Percentiles rank a stretch among this genome's conserved stretches.
Evolutionary conservation across 805 yeast species (phyloP).

Genomic region (Pichia scutulata): DNA sequence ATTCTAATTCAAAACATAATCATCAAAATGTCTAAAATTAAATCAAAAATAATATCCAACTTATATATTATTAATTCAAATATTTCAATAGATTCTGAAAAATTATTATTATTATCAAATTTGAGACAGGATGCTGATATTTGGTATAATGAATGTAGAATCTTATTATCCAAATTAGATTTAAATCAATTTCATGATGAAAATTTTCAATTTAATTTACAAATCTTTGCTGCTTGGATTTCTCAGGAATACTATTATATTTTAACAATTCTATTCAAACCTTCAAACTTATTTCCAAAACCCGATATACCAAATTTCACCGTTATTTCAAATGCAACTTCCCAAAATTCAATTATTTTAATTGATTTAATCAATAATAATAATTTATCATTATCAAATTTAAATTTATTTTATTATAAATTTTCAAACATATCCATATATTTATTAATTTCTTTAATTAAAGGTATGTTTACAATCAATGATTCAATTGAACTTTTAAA

Average conservation of each 20-base stretch:
- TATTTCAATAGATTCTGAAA: conserved; percentile 21
- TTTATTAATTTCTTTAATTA: conserved; percentile 1
- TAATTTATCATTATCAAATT: background rate
- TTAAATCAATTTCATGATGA: background rate
- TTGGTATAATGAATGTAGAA: conserved; percentile 27
- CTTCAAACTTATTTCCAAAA: conserved; percentile 40
- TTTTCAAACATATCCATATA: conserved; percentile 17
- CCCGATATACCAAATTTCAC: conserved; percentile 34
- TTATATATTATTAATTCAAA: conserved; percentile 19
- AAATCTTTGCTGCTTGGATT: conserved; percentile 31
- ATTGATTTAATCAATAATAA: background rate
- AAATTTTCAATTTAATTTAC: conserved; percentile 15
- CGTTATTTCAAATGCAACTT: conserved; percentile 9
- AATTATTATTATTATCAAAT: conserved; percentile 25
- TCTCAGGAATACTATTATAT: conserved; percentile 38
- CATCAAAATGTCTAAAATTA: conserved; percentile 37
- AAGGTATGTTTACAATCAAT: conserved; percentile 3
- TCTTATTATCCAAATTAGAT: conserved; percentile 14
- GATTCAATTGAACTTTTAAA: background rate
- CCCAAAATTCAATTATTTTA: conserved; percentile 3
- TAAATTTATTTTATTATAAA: conserved; percentile 31
- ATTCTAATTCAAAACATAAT: conserved; percentile 31
- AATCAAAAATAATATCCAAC: conserved; percentile 34
- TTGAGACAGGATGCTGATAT: conserved; percentile 32
- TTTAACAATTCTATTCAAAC: conserved; percentile 40